Evolutionary conservation across 768 basidiomycete genomes (phyloP), one percentile per base, ranked within the genome.

Genomic region (Hypsizygus marmoreus): DNA sequence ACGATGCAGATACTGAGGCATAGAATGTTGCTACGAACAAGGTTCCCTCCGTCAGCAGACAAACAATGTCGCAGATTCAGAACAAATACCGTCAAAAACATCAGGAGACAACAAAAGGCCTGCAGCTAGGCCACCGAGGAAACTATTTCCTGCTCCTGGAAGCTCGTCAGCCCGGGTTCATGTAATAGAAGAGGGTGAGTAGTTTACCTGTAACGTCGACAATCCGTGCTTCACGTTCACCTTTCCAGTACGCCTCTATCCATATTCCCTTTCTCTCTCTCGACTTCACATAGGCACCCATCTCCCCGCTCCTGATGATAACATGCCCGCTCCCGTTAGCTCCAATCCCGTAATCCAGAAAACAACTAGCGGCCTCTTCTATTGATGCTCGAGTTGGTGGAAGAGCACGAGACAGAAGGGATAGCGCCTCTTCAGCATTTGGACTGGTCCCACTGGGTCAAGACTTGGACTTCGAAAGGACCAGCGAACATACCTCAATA

Each of bases 101-200:
- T 91, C 76, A 2, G 74, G 57, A 33, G 76, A 68, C 40, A 82
- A 55, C 14, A 67, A 52, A 40, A 93, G 61, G 0, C 91, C 91
- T 14, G 89, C 91, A 9, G 82, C 82, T 11, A 94, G 73, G 5
- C 91, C 91, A 11, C 91, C 91, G 17, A 95, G 72, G 64, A 95
- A 95, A 48, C 81, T 77, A 63, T 95, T 95, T 12, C 93, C 93
- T n/a, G 91, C 92, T 33, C 93, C 90, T 91, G 51, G 17, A 46
- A 24, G 14, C n/a, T 28, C 12, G 33, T 50, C 16, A 44, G 31
- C 36, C 23, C 13, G 19, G 24, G 19, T 19, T 13, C 14, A 17
- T 4, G 36, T 16, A 4, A 29, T 7, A 7, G n/a, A 26, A 35
- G 3, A 39, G 20, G 32, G 53, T 49, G 42, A 58, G 62, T 11